These are phyloP conservation scores for Rosa multiflora DNA, from an alignment of 306 rosid genomes.

Conservation along the genomic window DNA sequence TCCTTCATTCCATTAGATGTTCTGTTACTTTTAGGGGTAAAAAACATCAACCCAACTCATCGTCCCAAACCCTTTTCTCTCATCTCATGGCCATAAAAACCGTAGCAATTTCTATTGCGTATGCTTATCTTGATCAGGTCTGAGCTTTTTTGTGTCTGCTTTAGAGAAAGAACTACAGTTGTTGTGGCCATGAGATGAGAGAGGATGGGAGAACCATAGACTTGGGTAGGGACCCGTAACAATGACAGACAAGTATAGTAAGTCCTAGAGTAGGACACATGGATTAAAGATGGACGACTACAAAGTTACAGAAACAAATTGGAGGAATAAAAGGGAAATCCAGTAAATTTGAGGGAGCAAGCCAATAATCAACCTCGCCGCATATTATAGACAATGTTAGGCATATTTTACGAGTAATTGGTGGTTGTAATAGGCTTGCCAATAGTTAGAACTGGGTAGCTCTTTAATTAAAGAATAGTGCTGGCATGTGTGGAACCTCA, in stretches of 20 bases:
- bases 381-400: neutral
- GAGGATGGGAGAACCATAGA: neutral
- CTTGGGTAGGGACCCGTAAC: neutral
- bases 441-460: neutral
- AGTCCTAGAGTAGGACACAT: too few species aligned
- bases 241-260: neutral
- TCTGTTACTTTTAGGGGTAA: neutral
- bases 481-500: neutral
- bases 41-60: neutral
- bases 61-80: neutral
- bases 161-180: neutral
- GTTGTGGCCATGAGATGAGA: neutral
- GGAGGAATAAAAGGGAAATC: neutral
- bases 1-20: neutral
- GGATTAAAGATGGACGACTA: too few species aligned
- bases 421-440: neutral
- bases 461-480: neutral
- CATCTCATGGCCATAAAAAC: neutral
- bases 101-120: neutral
- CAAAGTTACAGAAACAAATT: too few species aligned
- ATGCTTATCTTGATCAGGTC: neutral
- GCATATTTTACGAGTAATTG: neutral
- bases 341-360: neutral
- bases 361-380: neutral
- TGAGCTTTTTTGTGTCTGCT: neutral